Conservation (phyloP, 164 flowering plant genomes). For the Magnolia officinalis region DNA sequence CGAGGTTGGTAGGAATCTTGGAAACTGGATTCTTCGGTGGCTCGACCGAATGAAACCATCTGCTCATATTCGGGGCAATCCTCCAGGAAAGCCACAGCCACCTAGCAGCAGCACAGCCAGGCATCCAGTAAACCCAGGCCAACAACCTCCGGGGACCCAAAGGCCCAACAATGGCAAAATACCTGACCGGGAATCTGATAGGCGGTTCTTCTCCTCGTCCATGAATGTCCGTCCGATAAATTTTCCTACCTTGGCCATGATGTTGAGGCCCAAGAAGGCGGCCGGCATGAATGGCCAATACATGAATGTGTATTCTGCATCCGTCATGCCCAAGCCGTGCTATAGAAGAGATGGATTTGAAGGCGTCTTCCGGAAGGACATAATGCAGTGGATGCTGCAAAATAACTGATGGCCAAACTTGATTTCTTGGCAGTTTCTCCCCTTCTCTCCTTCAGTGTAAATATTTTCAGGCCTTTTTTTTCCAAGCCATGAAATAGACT, state of each 20-base stretch:
- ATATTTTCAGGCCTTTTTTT: too few relatives aligned
- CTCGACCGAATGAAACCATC: constrained; percentile 78
- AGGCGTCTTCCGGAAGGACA: constrained; percentile 61
- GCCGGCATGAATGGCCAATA: constrained; percentile 36
- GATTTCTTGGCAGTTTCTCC: not conserved
- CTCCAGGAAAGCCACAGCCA: constrained; percentile 18
- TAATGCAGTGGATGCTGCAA: constrained; percentile 64
- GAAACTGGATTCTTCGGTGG: constrained; percentile 80
- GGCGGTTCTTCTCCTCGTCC: constrained; percentile 40
- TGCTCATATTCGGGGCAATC: constrained; percentile 61
- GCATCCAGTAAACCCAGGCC: constrained; percentile 25
- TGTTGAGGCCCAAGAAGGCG: constrained; percentile 42
- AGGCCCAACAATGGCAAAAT: constrained; percentile 16
- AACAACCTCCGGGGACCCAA: constrained; percentile 19
- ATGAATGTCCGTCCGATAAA: constrained; percentile 31
- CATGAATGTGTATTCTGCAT: constrained; percentile 34
- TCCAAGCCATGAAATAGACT: too few relatives aligned
- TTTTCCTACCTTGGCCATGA: constrained; percentile 49
- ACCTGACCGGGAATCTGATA: constrained; percentile 29
- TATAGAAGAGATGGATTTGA: constrained; percentile 23
- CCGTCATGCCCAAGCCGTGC: constrained; percentile 9
- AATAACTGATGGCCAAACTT: constrained; percentile 13
- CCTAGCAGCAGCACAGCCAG: constrained; percentile 19
- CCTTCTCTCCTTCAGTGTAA: too few relatives aligned
- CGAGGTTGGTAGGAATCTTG: constrained; percentile 74